phyloP scores from a whole-genome alignment of 139 green algal species.

The Coccomyxa sp. region DNA sequence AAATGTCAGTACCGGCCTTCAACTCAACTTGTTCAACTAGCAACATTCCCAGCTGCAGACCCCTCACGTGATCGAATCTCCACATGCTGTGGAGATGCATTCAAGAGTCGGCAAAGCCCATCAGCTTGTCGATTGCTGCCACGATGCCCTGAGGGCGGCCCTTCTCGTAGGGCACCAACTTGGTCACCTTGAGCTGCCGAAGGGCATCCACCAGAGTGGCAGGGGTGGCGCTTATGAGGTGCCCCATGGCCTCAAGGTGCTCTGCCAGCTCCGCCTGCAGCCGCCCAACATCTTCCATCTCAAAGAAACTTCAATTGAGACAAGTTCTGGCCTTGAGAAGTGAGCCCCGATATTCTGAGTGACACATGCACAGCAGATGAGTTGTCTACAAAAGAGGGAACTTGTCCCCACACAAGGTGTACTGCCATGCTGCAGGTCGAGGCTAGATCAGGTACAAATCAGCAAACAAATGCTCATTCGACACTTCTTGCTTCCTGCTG shows the following conservation, averaged over 20 bases:
- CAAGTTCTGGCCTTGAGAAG: background rate
- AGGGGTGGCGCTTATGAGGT: constrained; percentile 44
- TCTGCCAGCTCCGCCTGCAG: constrained; percentile 43
- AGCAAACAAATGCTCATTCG: too few species aligned
- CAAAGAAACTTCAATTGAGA: background rate
- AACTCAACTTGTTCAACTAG: too few species aligned
- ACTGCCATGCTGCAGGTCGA: too few species aligned
- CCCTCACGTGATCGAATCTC: too few species aligned
- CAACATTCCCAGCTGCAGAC: too few species aligned
- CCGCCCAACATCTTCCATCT: background rate
- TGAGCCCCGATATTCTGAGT: too few species aligned
- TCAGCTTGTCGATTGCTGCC: constrained; percentile 30
- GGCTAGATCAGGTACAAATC: too few species aligned
- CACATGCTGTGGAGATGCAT: too few species aligned
- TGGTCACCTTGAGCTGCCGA: constrained; percentile 15
- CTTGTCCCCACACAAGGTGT: too few species aligned
- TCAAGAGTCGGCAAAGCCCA: background rate
- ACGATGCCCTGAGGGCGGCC: constrained; percentile 44
- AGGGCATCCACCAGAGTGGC: constrained; percentile 39
- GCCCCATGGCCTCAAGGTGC: constrained; percentile 45
- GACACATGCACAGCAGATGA: background rate
- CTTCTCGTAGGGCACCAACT: constrained; percentile 39
- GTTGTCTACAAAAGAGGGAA: background rate
- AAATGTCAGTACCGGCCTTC: too few species aligned
- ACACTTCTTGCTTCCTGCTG: too few species aligned